Evolutionary conservation across 2,329 filamentous ascomycete species (phyloP).

Genomic region (Myriosclerotinia duriaeana): DNA sequence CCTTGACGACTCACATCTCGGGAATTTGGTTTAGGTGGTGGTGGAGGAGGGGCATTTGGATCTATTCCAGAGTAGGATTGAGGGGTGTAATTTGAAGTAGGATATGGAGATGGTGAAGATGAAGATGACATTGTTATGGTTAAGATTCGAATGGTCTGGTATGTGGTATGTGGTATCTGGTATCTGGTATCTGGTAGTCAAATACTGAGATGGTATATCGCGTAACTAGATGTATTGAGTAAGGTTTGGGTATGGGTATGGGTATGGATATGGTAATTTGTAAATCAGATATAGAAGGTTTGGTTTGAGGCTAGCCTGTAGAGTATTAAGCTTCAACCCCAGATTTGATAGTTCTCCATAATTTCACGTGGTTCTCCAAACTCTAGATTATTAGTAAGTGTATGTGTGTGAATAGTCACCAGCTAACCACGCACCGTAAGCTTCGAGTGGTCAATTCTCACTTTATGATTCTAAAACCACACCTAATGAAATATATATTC

Average conservation of each 20-base stretch:
- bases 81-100: constrained; percentile 28
- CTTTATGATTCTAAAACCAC: too few relatives aligned
- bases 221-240: not conserved
- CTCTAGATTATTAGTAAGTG: too few relatives aligned
- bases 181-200: not conserved
- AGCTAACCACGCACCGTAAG: too few relatives aligned
- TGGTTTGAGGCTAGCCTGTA: not conserved
- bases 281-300: not conserved
- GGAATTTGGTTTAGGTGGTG: constrained; percentile 69
- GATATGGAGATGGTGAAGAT: constrained; percentile 28
- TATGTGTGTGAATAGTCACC: too few relatives aligned
- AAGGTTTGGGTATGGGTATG: not conserved
- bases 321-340: not conserved
- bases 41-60: constrained; percentile 61
- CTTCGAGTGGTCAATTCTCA: too few relatives aligned
- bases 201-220: not conserved
- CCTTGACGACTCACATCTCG: constrained; percentile 66
- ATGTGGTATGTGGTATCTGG: too few relatives aligned
- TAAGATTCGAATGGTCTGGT: not conserved
- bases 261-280: too few relatives aligned
- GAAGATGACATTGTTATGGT: constrained; percentile 30
- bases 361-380: too few relatives aligned
- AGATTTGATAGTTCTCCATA: too few relatives aligned
- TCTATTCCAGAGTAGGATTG: constrained; percentile 43
- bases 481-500: too few relatives aligned